Conservation (phyloP, 1,284 basidiomycete genomes). For the Naganishia sp. region DNA sequence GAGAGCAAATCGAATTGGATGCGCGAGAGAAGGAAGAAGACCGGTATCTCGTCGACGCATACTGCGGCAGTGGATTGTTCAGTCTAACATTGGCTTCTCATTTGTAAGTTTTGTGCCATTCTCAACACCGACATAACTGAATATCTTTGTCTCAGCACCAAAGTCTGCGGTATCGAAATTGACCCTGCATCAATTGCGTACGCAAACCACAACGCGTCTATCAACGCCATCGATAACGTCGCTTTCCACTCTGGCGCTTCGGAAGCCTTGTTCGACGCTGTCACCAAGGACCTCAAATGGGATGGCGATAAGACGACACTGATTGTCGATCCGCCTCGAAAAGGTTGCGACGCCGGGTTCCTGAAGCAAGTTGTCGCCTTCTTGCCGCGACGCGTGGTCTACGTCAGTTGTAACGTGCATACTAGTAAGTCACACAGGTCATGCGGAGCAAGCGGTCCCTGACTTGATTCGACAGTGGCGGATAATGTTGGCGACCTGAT, state of each 20-base stretch:
- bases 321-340: conserved; percentile 83
- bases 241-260: conserved; percentile 71
- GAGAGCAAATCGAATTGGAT: conserved; percentile 64
- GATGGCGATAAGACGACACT: conserved; percentile 63
- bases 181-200: conserved; percentile 71
- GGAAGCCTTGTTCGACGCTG: conserved; percentile 66
- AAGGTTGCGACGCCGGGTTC: conserved; percentile 83
- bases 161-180: conserved; percentile 82
- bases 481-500: conserved; percentile 34
- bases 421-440: conserved; percentile 48
- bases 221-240: conserved; percentile 63
- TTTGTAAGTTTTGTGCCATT: conserved; percentile 44
- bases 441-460: neutral
- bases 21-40: conserved; percentile 49
- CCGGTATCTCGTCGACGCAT: conserved; percentile 86
- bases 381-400: conserved; percentile 71
- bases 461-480: conserved; percentile 33
- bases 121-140: neutral
- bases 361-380: conserved; percentile 75
- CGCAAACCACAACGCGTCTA: conserved; percentile 71
- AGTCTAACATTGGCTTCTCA: conserved; percentile 77
- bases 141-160: conserved; percentile 33
- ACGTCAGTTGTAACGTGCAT: conserved; percentile 87
- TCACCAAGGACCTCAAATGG: conserved; percentile 53
- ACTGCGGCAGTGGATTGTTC: conserved; percentile 88